Base-by-base conservation (phyloP, 495 filamentous ascomycete genomes). In the Cladorrhinum samala region DNA sequence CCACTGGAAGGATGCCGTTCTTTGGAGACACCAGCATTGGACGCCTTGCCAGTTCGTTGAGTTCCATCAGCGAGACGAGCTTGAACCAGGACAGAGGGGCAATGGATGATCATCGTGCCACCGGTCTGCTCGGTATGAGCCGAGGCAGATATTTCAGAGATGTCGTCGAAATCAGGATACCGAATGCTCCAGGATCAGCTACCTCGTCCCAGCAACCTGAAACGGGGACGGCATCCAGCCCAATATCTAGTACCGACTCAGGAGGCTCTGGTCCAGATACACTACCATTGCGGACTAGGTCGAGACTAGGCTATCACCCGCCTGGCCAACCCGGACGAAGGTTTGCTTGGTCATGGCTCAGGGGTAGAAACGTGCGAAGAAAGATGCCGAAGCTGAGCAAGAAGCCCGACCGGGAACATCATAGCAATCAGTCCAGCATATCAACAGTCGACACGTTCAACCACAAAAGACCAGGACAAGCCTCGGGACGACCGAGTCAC, bases 141-240 rank as follows among this genome's bases (percentile, higher is more conserved):
- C 52, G 43, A 38, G 49, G 50, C 6, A 38, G 40, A 4, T 56
- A 58, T 9, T 69, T 66, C 46, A 60, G 53, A 8, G 60, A 68
- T 41, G 59, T 42, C 36, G 43, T 66, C n/a, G 64, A 66, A 19
- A 58, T 69, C 20, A 56, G 61, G 41, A 63, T 71, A 14, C 69
- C 71, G 13, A 68, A 64, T 50, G 64, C 70, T 52, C 65, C 63
- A 23, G 62, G 50, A 9, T 68, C 63, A 9, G 64, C 71, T 14
- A 66, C 65, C 13, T 58, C 61, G 7, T 60, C 66, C 4, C 66
- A 72, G 9, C 23, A 18, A 13, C 52, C 40, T n/a, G 21, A 40
- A 1, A 41, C 49, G 11, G 48, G 47, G 5, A 19, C 49, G 2
- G 14, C n/a, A 25, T 48, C 49, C 17, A 54, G 46, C 5, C 49